phyloP scores from a whole-genome alignment of 2,329 filamentous ascomycete genomes.

The Fusarium drepaniforme region DNA sequence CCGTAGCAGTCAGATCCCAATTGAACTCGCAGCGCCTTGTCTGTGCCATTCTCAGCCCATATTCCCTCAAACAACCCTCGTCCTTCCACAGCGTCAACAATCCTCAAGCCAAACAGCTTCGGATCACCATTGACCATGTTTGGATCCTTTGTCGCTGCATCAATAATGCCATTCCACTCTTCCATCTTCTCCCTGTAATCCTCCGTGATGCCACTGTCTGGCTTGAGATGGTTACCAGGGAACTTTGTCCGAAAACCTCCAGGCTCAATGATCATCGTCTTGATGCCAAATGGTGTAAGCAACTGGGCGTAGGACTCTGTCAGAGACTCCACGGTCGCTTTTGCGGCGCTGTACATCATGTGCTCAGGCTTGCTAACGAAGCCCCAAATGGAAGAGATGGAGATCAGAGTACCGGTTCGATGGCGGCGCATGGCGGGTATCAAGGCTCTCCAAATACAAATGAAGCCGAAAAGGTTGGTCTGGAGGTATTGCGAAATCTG shows the following conservation, averaged over 20 bases:
- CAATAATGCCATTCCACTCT: conserved; percentile 11
- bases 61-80: neutral
- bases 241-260: conserved; percentile 19
- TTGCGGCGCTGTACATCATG: conserved; percentile 21
- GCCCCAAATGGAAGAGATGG: conserved; percentile 14
- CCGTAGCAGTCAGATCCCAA: conserved; percentile 14
- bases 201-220: conserved; percentile 3
- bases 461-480: conserved; percentile 15
- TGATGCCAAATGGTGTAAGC: conserved; percentile 9
- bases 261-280: conserved; percentile 20
- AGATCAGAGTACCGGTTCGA: neutral
- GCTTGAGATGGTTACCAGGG: conserved; percentile 2
- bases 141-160: neutral
- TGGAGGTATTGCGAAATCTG: conserved; percentile 10
- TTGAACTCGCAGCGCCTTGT: conserved; percentile 1
- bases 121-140: conserved; percentile 15
- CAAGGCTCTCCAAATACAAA: conserved; percentile 15
- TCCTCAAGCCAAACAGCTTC: conserved; percentile 1
- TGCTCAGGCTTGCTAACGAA: conserved; percentile 14
- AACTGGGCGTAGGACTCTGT: conserved; percentile 17
- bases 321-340: conserved; percentile 8
- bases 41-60: neutral
- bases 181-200: conserved; percentile 3
- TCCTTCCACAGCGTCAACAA: neutral
- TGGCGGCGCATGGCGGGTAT: conserved; percentile 9